A percentile compares a stretch with the other conserved stretches of the same genome.
Conservation (phyloP, 441 rosid genomes). For the Cnidoscolus chayamansa region DNA sequence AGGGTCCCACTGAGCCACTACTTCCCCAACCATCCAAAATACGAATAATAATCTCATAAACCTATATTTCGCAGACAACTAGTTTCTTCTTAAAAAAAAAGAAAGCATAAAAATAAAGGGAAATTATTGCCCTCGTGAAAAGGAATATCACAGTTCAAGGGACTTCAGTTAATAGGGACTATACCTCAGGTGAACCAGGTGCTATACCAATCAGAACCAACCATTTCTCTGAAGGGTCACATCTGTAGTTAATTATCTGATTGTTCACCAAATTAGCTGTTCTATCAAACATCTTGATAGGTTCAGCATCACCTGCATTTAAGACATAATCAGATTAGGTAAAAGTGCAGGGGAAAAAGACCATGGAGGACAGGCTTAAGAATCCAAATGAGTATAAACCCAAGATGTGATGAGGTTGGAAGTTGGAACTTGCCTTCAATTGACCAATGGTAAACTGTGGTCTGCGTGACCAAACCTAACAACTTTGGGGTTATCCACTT, state of each 20-base stretch:
- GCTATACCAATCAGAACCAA: conserved; percentile 97
- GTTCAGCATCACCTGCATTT: conserved; percentile 87
- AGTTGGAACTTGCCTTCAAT: conserved; percentile 68
- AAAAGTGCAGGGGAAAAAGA: not conserved
- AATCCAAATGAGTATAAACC: not conserved
- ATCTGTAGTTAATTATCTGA: conserved; percentile 93
- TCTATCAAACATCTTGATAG: conserved; percentile 96
- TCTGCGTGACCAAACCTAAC: conserved; percentile 95
- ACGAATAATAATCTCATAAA: not conserved
- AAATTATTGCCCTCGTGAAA: not conserved
- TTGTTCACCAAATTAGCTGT: conserved; percentile 91
- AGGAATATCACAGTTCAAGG: conserved; percentile 1
- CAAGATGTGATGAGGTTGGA: conserved; percentile 11
- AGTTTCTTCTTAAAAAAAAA: not conserved
- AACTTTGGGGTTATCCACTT: conserved; percentile 92
- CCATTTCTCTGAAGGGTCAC: conserved; percentile 99
- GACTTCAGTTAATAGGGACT: not conserved
- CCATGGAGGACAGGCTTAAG: not conserved
- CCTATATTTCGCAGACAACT: not conserved
- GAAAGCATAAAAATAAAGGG: not conserved
- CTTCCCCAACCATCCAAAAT: not conserved
- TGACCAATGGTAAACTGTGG: conserved; percentile 94
- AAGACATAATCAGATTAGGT: not conserved
- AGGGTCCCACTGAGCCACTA: not conserved
- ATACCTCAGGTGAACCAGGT: conserved; percentile 98